phyloP scores from a whole-genome alignment of 139 green algal species.

The Zygnema circumcarinatum region DNA sequence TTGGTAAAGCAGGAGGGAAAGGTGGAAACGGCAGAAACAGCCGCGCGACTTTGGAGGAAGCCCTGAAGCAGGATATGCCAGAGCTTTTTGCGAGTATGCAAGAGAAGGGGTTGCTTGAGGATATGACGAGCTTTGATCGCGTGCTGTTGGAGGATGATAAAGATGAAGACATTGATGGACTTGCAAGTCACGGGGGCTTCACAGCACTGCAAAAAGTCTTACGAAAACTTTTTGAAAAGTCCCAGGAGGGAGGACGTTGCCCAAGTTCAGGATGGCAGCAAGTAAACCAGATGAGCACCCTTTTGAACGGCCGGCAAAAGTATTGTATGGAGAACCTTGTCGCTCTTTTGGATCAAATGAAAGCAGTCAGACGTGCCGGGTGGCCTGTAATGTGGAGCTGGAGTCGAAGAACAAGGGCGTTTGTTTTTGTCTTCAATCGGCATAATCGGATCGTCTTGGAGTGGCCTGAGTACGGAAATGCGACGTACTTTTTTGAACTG shows the following conservation, averaged over 20 bases:
- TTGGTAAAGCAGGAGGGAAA: neutral
- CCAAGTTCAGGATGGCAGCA: neutral
- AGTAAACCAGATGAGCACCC: neutral
- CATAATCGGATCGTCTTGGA: conserved; percentile 56
- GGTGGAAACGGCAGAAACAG: neutral
- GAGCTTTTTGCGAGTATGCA: conserved; percentile 24
- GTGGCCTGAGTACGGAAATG: conserved; percentile 48
- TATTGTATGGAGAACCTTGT: conserved; percentile 44
- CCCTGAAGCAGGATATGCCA: conserved; percentile 1
- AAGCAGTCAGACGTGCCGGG: conserved; percentile 5
- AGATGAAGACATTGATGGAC: neutral
- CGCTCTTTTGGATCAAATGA: conserved; percentile 31
- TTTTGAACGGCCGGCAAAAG: neutral
- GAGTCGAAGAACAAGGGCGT: conserved; percentile 14
- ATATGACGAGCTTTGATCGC: neutral
- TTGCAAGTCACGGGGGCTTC: neutral
- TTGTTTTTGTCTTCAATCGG: conserved; percentile 57
- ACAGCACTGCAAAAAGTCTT: neutral
- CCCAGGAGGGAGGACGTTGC: neutral
- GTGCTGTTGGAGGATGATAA: conserved; percentile 3
- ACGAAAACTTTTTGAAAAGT: neutral
- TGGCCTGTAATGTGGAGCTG: conserved; percentile 41
- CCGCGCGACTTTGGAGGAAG: neutral
- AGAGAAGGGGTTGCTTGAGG: conserved; percentile 13
- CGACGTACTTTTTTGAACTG: conserved; percentile 59